Evolutionary conservation across 1,284 basidiomycete species (phyloP).

Genomic region (Ustilago sp.): DNA sequence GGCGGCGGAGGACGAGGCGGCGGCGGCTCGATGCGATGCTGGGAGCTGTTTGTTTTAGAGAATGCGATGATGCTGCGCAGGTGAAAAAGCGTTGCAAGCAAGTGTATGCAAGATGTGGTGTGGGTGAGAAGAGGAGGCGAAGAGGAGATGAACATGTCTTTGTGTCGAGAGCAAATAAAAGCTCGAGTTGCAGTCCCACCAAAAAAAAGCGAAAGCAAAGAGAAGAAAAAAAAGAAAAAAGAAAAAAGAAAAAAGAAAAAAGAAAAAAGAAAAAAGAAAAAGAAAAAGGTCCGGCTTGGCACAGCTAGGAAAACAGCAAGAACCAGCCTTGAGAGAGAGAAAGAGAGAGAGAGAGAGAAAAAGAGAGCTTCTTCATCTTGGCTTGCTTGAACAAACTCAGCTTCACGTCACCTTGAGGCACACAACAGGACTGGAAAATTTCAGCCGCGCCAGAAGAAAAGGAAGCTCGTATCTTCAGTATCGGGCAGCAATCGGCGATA

Average conservation of each 20-base stretch:
- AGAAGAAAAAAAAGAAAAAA: neutral
- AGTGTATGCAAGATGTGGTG: slow-evolving; percentile 6
- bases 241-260: neutral
- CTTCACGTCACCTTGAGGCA: neutral
- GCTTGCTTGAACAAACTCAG: neutral
- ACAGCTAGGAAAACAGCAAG: neutral
- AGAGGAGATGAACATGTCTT: neutral
- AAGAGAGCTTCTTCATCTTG: neutral
- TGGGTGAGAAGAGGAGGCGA: neutral
- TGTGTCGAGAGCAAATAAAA: neutral
- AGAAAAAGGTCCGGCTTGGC: neutral
- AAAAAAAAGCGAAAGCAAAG: neutral
- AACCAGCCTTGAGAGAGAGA: too few species aligned
- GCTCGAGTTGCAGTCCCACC: neutral
- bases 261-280: neutral
- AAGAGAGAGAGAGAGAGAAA: neutral
- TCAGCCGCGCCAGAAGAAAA: slow-evolving; percentile 15
- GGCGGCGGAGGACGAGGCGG: slow-evolving; percentile 5
- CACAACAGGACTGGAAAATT: neutral
- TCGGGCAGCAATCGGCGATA: neutral
- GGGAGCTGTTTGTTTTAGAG: neutral
- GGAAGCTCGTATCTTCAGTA: neutral
- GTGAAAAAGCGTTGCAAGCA: neutral
- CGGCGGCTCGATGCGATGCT: slow-evolving; percentile 4
- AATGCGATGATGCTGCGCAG: neutral